phyloP scores from a whole-genome alignment of 495 filamentous ascomycete species.

The Tuber umbilicatum region DNA sequence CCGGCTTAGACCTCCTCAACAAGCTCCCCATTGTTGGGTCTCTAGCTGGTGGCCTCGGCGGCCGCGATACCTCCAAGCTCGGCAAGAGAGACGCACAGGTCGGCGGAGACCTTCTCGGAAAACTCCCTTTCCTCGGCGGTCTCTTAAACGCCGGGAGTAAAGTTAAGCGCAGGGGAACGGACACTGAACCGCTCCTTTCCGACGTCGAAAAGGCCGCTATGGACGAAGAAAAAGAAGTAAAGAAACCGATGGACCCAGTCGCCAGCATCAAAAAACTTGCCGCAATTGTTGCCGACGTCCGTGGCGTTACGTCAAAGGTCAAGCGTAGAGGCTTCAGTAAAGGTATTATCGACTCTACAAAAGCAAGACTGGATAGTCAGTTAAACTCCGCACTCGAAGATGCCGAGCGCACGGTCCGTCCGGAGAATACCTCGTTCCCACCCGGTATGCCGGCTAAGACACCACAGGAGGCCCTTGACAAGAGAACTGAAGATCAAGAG shows the following conservation, averaged over 20 bases:
- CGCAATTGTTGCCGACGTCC: slow-evolving; percentile 16
- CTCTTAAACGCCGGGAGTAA: background rate
- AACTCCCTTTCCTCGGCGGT: background rate
- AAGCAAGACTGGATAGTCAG: slow-evolving; percentile 21
- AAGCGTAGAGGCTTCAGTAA: slow-evolving; percentile 25
- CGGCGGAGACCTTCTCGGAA: background rate
- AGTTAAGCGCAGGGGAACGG: slow-evolving; percentile 5
- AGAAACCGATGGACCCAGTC: background rate
- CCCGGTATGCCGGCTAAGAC: slow-evolving; percentile 24
- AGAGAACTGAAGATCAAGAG: slow-evolving; percentile 7
- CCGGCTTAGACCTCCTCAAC: background rate
- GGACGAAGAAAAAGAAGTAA: background rate
- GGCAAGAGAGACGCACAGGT: slow-evolving; percentile 9
- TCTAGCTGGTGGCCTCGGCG: background rate
- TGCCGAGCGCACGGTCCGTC: slow-evolving; percentile 23
- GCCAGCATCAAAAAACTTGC: slow-evolving; percentile 15
- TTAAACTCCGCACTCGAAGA: slow-evolving; percentile 19
- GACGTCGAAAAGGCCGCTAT: background rate
- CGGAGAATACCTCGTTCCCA: slow-evolving; percentile 27
- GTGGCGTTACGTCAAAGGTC: slow-evolving; percentile 27
- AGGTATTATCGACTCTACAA: slow-evolving; percentile 20
- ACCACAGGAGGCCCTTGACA: slow-evolving; percentile 25
- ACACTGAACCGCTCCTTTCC: background rate
- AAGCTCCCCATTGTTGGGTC: slow-evolving; percentile 9
- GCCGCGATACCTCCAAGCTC: slow-evolving; percentile 5